Percentiles rank a stretch among this genome's conserved stretches.
Evolutionary conservation across 306 rosid species (phyloP).

Genomic region (Gastrolobium villosum): DNA sequence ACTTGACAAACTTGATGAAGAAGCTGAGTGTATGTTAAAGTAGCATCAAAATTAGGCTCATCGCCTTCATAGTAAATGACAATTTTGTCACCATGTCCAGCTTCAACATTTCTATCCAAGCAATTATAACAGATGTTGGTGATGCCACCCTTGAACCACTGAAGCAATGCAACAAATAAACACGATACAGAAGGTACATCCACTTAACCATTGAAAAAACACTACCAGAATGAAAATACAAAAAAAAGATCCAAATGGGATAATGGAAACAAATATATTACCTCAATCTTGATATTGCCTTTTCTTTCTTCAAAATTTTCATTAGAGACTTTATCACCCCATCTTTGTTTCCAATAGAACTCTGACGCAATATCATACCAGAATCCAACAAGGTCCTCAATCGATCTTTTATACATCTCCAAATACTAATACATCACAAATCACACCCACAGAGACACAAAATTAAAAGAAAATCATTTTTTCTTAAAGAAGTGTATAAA

Average conservation of each 20-base stretch:
- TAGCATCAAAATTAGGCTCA: slow-evolving; percentile 73
- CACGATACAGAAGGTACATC: slow-evolving; percentile 16
- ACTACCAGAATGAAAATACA: not conserved
- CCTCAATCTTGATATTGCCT: slow-evolving; percentile 88
- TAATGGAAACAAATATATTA: slow-evolving; percentile 33
- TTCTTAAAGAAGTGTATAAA: not conserved
- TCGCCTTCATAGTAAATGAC: slow-evolving; percentile 95
- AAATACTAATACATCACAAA: slow-evolving; percentile 63
- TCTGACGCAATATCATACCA: slow-evolving; percentile 92
- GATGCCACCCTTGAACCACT: slow-evolving; percentile 98
- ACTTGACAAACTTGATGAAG: slow-evolving; percentile 90
- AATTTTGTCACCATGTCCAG: slow-evolving; percentile 81
- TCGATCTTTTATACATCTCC: slow-evolving; percentile 86
- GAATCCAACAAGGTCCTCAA: slow-evolving; percentile 90
- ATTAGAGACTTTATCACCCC: slow-evolving; percentile 67
- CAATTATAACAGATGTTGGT: slow-evolving; percentile 97
- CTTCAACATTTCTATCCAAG: slow-evolving; percentile 83
- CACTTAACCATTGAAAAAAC: slow-evolving; percentile 29
- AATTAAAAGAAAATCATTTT: not conserved
- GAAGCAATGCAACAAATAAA: slow-evolving; percentile 42
- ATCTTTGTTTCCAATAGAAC: slow-evolving; percentile 81
- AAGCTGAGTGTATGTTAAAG: slow-evolving; percentile 89
- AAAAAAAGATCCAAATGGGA: slow-evolving; percentile 33
- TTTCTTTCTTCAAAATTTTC: slow-evolving; percentile 86
- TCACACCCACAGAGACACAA: not conserved